Percentiles rank a stretch among this genome's conserved stretches.
Conservation (phyloP, 2,329 filamentous ascomycete species). For the Pseudogymnoascus sp. region DNA sequence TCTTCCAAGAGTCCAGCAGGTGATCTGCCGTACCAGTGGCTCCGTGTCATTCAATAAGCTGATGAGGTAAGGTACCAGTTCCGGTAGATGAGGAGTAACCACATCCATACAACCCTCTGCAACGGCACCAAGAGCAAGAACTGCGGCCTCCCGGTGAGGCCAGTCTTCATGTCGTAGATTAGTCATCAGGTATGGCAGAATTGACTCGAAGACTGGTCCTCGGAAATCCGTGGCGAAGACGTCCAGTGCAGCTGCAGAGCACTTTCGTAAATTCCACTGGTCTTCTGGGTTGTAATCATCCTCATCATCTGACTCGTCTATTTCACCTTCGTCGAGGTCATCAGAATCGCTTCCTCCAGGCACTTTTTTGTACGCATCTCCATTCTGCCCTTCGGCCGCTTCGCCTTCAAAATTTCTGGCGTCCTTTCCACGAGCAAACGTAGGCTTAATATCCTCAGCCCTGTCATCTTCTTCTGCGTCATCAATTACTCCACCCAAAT, state of each 20-base stretch:
- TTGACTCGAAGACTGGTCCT: slow-evolving; percentile 78
- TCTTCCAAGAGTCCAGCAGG: slow-evolving; percentile 91
- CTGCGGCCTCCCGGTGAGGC: slow-evolving; percentile 87
- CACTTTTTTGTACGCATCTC: slow-evolving; percentile 47
- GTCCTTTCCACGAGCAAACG: slow-evolving; percentile 67
- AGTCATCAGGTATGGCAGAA: slow-evolving; percentile 83
- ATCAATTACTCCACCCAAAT: slow-evolving; percentile 74
- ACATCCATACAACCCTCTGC: slow-evolving; percentile 89
- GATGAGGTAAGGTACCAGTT: slow-evolving; percentile 84
- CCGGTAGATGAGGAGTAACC: slow-evolving; percentile 81
- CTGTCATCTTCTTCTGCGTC: slow-evolving; percentile 90
- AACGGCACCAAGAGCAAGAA: slow-evolving; percentile 87
- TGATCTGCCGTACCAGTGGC: slow-evolving; percentile 90
- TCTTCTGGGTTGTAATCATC: slow-evolving; percentile 79
- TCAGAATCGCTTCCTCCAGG: slow-evolving; percentile 51
- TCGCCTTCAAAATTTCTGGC: slow-evolving; percentile 40
- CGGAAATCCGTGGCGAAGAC: slow-evolving; percentile 89
- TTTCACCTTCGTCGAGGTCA: slow-evolving; percentile 79
- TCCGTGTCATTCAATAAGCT: slow-evolving; percentile 75
- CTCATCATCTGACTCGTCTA: slow-evolving; percentile 68
- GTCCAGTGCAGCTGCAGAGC: slow-evolving; percentile 89
- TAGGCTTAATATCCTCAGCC: slow-evolving; percentile 82
- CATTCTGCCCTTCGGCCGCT: slow-evolving; percentile 43
- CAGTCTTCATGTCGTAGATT: slow-evolving; percentile 85
- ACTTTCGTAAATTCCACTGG: slow-evolving; percentile 91